Percentiles rank a stretch among this genome's conserved stretches.
phyloP scores from a whole-genome alignment of 2,329 filamentous ascomycete genomes.

The Cladophialophora immunda region DNA sequence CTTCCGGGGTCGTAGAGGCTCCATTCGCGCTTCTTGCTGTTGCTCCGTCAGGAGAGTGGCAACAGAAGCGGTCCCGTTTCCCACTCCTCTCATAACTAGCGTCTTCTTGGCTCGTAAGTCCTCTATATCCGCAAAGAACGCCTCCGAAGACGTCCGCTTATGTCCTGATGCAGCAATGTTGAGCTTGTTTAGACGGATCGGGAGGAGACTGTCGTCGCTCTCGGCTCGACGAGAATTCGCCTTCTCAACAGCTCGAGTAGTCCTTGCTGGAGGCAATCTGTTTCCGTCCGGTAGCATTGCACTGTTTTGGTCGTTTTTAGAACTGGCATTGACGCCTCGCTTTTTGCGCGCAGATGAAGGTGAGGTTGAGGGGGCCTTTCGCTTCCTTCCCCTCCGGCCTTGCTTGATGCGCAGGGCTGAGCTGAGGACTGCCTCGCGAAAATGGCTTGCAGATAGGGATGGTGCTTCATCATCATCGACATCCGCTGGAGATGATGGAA shows the following conservation, averaged over 20 bases:
- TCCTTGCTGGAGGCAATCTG: background rate
- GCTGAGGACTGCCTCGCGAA: slow-evolving; percentile 10
- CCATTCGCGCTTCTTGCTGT: too few relatives aligned
- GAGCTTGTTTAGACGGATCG: slow-evolving; percentile 1
- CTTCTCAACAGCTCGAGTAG: background rate
- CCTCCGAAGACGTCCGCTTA: slow-evolving; percentile 10
- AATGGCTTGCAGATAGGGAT: slow-evolving; percentile 11
- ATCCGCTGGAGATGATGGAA: background rate
- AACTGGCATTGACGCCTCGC: background rate
- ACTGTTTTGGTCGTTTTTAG: background rate
- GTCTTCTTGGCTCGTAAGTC: slow-evolving; percentile 2
- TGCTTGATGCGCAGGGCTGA: slow-evolving; percentile 18
- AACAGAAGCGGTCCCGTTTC: background rate
- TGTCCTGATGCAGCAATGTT: background rate
- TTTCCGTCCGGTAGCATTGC: background rate
- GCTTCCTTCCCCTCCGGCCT: slow-evolving; percentile 3
- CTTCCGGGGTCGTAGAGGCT: too few relatives aligned
- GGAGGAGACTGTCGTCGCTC: background rate
- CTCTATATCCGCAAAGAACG: background rate
- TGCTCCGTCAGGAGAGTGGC: background rate
- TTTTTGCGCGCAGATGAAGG: slow-evolving; percentile 15
- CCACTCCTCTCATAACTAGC: background rate
- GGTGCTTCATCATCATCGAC: slow-evolving; percentile 3
- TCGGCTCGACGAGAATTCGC: background rate
- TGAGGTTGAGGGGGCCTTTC: slow-evolving; percentile 13